These are phyloP conservation scores for Plasmodium gonderi DNA, from an alignment of 169 alveolate genomes.

Conservation along the genomic window DNA sequence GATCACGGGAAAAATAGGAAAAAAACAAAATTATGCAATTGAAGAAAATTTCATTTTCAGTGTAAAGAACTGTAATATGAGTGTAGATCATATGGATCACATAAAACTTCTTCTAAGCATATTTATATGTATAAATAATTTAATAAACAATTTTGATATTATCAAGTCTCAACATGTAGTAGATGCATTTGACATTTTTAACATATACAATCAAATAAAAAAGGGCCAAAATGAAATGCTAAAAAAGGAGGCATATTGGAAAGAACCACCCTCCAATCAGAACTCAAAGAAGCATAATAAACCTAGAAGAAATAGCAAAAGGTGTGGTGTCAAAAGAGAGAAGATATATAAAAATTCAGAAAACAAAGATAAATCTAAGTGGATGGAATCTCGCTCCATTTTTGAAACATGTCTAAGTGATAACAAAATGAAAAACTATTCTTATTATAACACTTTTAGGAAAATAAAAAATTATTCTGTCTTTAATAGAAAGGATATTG, in stretches of 20 bases:
- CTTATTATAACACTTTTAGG: neutral
- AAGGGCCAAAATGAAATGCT: neutral
- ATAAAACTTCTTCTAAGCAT: conserved; percentile 23
- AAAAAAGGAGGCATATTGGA: neutral
- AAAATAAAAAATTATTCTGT: conserved; percentile 22
- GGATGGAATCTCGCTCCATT: neutral
- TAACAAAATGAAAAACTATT: neutral
- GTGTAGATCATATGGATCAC: neutral
- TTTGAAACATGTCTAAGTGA: conserved; percentile 5
- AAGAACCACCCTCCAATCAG: neutral
- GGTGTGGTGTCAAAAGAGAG: neutral
- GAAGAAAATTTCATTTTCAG: conserved; percentile 25
- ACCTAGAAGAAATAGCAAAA: neutral
- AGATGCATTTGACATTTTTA: conserved; percentile 4
- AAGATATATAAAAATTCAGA: neutral
- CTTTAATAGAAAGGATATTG: conserved; percentile 8
- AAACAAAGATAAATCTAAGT: neutral
- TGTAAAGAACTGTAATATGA: neutral
- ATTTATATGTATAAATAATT: conserved; percentile 60
- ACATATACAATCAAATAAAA: conserved; percentile 23
- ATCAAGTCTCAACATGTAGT: conserved; percentile 11
- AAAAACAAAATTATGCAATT: neutral
- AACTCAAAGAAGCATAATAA: neutral
- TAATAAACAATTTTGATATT: conserved; percentile 46
- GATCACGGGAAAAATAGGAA: neutral